A percentile compares a stretch with the other conserved stretches of the same genome.
Evolutionary conservation across 2,329 filamentous ascomycete species (phyloP).

Genomic region (Amphichorda felina): DNA sequence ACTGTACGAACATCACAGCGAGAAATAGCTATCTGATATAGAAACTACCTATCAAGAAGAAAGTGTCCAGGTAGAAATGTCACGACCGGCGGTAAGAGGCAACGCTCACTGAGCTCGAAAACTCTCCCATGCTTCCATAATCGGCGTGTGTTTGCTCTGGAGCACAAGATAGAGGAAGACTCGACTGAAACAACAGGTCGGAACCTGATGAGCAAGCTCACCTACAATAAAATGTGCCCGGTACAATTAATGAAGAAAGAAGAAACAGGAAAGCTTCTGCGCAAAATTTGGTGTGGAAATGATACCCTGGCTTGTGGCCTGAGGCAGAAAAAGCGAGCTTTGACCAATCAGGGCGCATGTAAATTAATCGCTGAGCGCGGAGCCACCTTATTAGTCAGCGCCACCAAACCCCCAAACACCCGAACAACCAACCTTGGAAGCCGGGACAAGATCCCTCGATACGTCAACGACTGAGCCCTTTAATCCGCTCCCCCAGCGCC

Average conservation of each 20-base stretch:
- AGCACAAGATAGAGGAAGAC: slow-evolving; percentile 64
- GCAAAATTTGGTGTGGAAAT: slow-evolving; percentile 2
- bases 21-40: too few species aligned
- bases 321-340: slow-evolving; percentile 17
- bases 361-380: slow-evolving; percentile 27
- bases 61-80: slow-evolving; percentile 29
- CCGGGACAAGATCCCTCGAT: slow-evolving; percentile 22
- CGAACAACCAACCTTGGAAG: slow-evolving; percentile 3
- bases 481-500: slow-evolving; percentile 14
- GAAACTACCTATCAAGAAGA: not conserved
- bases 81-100: slow-evolving; percentile 66
- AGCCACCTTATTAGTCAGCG: slow-evolving; percentile 18
- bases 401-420: slow-evolving; percentile 18
- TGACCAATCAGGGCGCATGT: slow-evolving; percentile 28
- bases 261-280: slow-evolving; percentile 11
- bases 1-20: not conserved
- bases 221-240: slow-evolving; percentile 62
- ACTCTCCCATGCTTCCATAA: slow-evolving; percentile 63
- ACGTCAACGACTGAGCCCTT: slow-evolving; percentile 27
- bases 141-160: slow-evolving; percentile 50
- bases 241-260: slow-evolving; percentile 47
- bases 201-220: slow-evolving; percentile 40
- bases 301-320: slow-evolving; percentile 14
- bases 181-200: slow-evolving; percentile 37
- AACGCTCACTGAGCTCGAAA: slow-evolving; percentile 44